These are phyloP conservation scores for Cylindrotheca fusiformis DNA, from an alignment of 108 stramenopile species.

Conservation along the genomic window DNA sequence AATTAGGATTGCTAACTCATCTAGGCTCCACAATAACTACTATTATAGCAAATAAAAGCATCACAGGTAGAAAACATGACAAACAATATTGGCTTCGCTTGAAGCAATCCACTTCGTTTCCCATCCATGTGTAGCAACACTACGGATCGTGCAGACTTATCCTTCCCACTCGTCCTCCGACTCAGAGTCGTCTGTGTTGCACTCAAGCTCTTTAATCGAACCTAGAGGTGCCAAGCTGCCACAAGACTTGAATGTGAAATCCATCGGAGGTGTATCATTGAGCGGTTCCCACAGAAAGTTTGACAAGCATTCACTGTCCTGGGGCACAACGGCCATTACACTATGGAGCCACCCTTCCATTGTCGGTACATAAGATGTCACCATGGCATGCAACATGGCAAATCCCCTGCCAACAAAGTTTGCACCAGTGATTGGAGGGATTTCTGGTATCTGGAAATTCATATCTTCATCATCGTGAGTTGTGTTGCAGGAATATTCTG, in stretches of 20 bases:
- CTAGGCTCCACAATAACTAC: no score
- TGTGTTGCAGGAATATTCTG: not conserved
- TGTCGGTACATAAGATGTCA: constrained; percentile 61
- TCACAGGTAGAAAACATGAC: no score
- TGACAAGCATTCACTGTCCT: constrained; percentile 54
- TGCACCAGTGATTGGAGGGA: constrained; percentile 45
- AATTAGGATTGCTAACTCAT: no score
- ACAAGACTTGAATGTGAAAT: constrained; percentile 9
- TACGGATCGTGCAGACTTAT: no score
- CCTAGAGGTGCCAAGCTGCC: constrained; percentile 16
- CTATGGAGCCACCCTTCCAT: constrained; percentile 69
- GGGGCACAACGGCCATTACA: constrained; percentile 58
- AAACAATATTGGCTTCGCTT: no score
- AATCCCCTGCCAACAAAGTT: constrained; percentile 64
- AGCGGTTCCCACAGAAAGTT: constrained; percentile 77
- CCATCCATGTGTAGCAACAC: no score
- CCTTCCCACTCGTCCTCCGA: constrained; percentile 5
- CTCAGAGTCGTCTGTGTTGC: constrained; percentile 21
- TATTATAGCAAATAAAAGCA: no score
- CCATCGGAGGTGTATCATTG: not conserved
- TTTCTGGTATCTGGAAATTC: constrained; percentile 52
- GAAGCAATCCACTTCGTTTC: no score
- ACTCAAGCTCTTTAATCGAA: constrained; percentile 33
- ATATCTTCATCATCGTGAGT: constrained; percentile 15
- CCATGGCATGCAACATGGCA: constrained; percentile 61